Evolutionary conservation across 2,329 filamentous ascomycete genomes (phyloP).

Genomic region (Alternaria arbusti): DNA sequence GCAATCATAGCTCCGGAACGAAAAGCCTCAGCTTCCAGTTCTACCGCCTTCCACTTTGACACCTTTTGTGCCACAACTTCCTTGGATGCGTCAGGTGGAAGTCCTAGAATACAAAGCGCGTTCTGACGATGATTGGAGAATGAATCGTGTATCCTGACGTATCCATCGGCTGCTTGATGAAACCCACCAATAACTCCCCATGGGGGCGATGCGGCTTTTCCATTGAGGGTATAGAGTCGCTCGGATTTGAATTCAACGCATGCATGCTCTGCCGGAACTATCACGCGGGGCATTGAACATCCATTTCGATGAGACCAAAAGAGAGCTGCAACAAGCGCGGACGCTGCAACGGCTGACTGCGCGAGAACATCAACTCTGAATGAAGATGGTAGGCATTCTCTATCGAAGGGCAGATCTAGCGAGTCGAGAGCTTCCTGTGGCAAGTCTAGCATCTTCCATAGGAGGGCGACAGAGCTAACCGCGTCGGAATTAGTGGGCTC

Average conservation of each 20-base stretch:
- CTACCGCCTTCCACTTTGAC: conserved; percentile 51
- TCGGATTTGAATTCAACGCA: conserved; percentile 62
- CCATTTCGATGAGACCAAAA: conserved; percentile 49
- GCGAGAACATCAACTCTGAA: conserved; percentile 63
- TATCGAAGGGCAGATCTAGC: conserved; percentile 26
- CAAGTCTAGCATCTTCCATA: conserved; percentile 37
- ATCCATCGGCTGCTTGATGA: conserved; percentile 58
- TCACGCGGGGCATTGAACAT: conserved; percentile 46
- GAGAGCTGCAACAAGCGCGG: conserved; percentile 58
- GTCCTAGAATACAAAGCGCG: conserved; percentile 53
- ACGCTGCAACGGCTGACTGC: conserved; percentile 59
- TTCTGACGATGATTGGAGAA: conserved; percentile 60
- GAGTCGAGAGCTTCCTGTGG: conserved; percentile 29
- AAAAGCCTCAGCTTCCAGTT: conserved; percentile 57
- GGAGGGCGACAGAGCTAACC: conserved; percentile 34
- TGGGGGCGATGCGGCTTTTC: conserved; percentile 37
- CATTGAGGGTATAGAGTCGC: conserved; percentile 55
- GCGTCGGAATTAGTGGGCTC: conserved; percentile 31
- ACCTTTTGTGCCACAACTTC: conserved; percentile 51
- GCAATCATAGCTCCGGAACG: conserved; percentile 54
- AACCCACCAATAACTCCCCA: conserved; percentile 60
- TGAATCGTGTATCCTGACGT: conserved; percentile 62
- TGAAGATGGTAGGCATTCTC: conserved; percentile 55
- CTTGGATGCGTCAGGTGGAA: conserved; percentile 43
- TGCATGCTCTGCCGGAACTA: conserved; percentile 56